Conservation (phyloP, 192 early-diverging fungal genomes). For the Linnemannia hyalina region DNA sequence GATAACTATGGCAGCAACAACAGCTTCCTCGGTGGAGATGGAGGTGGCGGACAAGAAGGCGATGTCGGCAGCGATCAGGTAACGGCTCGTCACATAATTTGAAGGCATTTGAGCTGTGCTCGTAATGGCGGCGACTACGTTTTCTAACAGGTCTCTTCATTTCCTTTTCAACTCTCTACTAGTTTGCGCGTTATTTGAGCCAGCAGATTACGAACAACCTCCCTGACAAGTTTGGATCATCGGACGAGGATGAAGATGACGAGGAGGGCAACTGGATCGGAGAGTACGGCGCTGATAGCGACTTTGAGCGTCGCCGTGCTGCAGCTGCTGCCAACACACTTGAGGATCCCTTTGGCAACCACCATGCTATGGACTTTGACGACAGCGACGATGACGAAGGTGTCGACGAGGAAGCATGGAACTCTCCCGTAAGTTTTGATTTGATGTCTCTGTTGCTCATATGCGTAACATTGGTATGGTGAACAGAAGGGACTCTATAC, state of each 20-base stretch:
- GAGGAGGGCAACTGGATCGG: conserved; percentile 67
- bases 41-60: conserved; percentile 62
- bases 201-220: conserved; percentile 79
- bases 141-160: conserved; percentile 10
- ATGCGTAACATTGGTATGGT: not conserved
- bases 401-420: conserved; percentile 39
- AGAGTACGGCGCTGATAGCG: conserved; percentile 46
- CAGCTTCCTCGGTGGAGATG: conserved; percentile 65
- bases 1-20: conserved; percentile 64
- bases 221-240: conserved; percentile 76
- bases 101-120: no score
- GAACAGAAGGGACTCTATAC: not conserved
- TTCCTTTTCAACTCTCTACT: not conserved
- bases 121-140: not conserved
- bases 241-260: conserved; percentile 72
- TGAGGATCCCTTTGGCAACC: conserved; percentile 43
- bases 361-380: conserved; percentile 42
- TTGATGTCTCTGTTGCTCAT: no score
- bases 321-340: conserved; percentile 17
- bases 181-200: conserved; percentile 80
- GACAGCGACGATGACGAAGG: conserved; percentile 54
- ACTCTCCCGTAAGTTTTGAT: conserved; percentile 25
- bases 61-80: conserved; percentile 75
- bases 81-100: not conserved
- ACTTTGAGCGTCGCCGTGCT: conserved; percentile 45